phyloP scores from a whole-genome alignment of 345 rosid species.

The Pseudoturritis turrita region DNA sequence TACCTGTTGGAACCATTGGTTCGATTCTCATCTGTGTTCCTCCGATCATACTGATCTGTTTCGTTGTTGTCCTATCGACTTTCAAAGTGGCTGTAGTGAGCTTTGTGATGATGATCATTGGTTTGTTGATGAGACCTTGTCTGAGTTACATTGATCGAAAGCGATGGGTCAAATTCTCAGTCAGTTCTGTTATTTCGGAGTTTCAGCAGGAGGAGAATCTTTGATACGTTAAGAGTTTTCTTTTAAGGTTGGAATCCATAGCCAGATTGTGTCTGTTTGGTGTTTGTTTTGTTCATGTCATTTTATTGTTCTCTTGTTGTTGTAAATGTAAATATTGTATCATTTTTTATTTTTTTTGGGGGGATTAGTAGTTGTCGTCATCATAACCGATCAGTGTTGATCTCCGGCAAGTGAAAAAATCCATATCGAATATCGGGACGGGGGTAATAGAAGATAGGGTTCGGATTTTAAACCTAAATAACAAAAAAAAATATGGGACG shows the following conservation, averaged over 20 bases:
- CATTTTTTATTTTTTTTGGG: too few relatives aligned
- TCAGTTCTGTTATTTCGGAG: constrained; percentile 23
- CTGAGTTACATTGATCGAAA: constrained; percentile 38
- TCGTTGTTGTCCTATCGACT: constrained; percentile 52
- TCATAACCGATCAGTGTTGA: too few relatives aligned
- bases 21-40: constrained; percentile 59
- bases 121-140: constrained; percentile 51
- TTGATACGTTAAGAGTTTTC: neutral
- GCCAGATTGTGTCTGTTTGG: neutral
- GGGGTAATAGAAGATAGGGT: too few relatives aligned
- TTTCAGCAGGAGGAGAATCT: neutral
- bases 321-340: too few relatives aligned
- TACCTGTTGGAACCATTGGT: constrained; percentile 55
- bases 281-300: neutral
- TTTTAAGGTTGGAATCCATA: neutral
- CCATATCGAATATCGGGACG: too few relatives aligned
- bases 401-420: too few relatives aligned
- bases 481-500: too few relatives aligned
- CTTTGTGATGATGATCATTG: constrained; percentile 44
- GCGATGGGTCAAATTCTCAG: constrained; percentile 52
- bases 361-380: too few relatives aligned
- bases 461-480: too few relatives aligned
- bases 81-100: constrained; percentile 51
- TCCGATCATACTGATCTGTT: constrained; percentile 51
- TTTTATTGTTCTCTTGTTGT: neutral